Evolutionary conservation across 768 basidiomycete genomes (phyloP), one percentile per base, ranked within the genome.

Genomic region (Melanogaster broomeanus): DNA sequence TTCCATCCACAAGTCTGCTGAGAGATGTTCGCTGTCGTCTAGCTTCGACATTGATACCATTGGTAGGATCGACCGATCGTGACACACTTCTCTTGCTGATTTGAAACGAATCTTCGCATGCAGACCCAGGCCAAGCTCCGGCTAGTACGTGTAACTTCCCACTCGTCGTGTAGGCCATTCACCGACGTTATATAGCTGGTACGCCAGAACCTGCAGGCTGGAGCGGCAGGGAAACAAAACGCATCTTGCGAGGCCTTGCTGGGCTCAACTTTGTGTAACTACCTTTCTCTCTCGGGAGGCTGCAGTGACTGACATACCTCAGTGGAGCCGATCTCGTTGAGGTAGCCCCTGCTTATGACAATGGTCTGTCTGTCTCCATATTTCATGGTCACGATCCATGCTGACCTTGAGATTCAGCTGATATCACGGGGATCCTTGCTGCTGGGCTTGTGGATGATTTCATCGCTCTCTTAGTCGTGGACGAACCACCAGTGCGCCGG

Each of bases 61-160:
- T n/a, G n/a, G n/a, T n/a, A n/a, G n/a, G n/a, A 27, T 27, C 8
- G 25, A 73, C 89, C 31, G 90, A 82, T 2, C 90, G 92, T 62
- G 90, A 89, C 42, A 87, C 85, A 1, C 92, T 91, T 74, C 92
- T 92, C 72, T 82, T 82, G 68, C 72, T 88, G 33, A 90, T 90
- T 0, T 76, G 40, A 41, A 89, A 93, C 66, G 69, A 73, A 40
- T 68, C 74, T 0, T 49, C 12, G 7, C 3, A 72, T 49, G 6
- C 30, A 79, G 88, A 90, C 71, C 87, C 87, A 37, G 81, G 82
- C 21, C 67, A 87, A 52, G 88, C 88, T 21, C 88, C 87, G 48
- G 87, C 81, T 12, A 87, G 84, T 85, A 60, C 61, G 83, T 71
- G 30, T 11, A 10, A 8, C 42, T 25, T 52, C 6, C 22, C 2